Percentiles rank a stretch among this genome's conserved stretches.
Evolutionary conservation across 208 protist species (phyloP).

Genomic region (Angomonas ambiguus): DNA sequence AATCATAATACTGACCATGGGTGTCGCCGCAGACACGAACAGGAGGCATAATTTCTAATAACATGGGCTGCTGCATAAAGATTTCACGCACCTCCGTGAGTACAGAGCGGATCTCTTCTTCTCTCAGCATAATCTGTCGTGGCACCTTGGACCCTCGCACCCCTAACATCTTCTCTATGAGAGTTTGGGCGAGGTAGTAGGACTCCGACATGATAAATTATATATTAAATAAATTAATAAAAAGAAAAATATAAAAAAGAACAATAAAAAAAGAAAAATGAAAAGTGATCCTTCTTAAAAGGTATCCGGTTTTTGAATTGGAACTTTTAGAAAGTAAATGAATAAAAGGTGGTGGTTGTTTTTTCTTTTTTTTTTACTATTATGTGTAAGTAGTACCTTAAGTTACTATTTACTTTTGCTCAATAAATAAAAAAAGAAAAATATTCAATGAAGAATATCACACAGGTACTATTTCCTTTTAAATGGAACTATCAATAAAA

Average conservation of each 20-base stretch:
- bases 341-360: background rate
- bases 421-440: no score
- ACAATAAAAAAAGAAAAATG: slow-evolving; percentile 10
- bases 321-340: background rate
- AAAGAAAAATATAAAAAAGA: slow-evolving; percentile 13
- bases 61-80: slow-evolving; percentile 87
- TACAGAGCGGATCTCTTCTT: slow-evolving; percentile 81
- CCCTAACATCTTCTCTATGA: slow-evolving; percentile 73
- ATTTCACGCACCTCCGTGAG: slow-evolving; percentile 44
- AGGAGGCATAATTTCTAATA: slow-evolving; percentile 77
- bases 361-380: slow-evolving; percentile 4
- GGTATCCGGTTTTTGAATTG: no score
- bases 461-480: no score
- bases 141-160: slow-evolving; percentile 58
- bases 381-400: slow-evolving; percentile 1
- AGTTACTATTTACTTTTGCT: no score
- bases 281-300: no score
- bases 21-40: slow-evolving; percentile 85
- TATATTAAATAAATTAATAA: slow-evolving; percentile 14
- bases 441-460: no score
- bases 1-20: slow-evolving; percentile 80
- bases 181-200: slow-evolving; percentile 32
- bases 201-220: slow-evolving; percentile 1
- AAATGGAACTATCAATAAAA: background rate
- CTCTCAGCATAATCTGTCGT: slow-evolving; percentile 62